Percentiles rank a stretch among this genome's conserved stretches.
Conservation (phyloP, 352 stramenopile genomes). For the Nothophytophthora sp. region DNA sequence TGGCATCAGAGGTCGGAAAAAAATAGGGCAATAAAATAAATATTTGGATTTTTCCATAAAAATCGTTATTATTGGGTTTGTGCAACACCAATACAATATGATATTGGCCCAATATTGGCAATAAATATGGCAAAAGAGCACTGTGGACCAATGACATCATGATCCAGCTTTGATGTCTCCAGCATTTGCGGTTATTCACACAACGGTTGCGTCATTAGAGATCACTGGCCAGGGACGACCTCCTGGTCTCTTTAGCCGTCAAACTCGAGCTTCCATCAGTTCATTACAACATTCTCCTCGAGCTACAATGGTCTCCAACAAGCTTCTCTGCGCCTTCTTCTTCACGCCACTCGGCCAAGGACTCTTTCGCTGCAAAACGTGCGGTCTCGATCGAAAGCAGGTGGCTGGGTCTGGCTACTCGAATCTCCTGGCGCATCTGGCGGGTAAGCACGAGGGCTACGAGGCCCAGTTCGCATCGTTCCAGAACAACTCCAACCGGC, state of each 20-base stretch:
- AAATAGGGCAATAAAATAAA: background rate
- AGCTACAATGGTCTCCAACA: background rate
- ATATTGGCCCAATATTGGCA: background rate
- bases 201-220: too few relatives aligned
- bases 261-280: background rate
- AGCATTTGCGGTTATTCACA: background rate
- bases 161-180: background rate
- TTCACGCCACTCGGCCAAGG: slow-evolving; percentile 3
- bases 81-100: background rate
- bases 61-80: background rate
- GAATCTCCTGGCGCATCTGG: slow-evolving; percentile 2
- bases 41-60: background rate
- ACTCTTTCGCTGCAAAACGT: slow-evolving; percentile 9
- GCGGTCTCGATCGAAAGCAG: slow-evolving; percentile 6
- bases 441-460: slow-evolving; percentile 1
- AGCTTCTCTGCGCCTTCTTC: slow-evolving; percentile 16
- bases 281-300: background rate
- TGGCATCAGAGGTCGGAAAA: background rate
- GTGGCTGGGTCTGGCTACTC: slow-evolving; percentile 7
- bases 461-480: background rate
- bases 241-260: too few relatives aligned
- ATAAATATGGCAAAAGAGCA: background rate
- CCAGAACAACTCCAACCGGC: background rate
- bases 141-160: background rate
- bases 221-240: too few relatives aligned